Percentiles rank a stretch among this genome's conserved stretches.
Evolutionary conservation across 331 rosid species (phyloP).

Genomic region (Malus hybrid): DNA sequence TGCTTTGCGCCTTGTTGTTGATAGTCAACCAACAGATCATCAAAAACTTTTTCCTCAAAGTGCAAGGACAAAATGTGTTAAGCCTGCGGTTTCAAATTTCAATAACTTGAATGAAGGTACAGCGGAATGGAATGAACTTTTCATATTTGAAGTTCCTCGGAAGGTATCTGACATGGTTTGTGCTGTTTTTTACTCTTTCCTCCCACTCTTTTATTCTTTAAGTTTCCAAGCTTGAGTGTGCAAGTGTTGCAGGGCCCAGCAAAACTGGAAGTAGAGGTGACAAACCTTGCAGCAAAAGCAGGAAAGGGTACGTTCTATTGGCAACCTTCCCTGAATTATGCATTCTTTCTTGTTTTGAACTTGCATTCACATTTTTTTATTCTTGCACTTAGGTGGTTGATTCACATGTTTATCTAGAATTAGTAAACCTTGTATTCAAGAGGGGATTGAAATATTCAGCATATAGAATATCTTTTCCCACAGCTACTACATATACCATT

Average conservation of each 20-base stretch:
- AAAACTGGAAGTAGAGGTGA: conserved; percentile 88
- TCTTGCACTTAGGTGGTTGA: background rate
- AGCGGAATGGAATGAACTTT: conserved; percentile 89
- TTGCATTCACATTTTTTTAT: background rate
- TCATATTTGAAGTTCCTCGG: conserved; percentile 85
- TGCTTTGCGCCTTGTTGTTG: conserved; percentile 87
- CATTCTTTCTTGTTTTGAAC: conserved; percentile 6
- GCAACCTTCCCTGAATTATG: background rate
- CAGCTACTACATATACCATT: background rate
- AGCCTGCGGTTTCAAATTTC: conserved; percentile 48
- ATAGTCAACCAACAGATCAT: conserved; percentile 37
- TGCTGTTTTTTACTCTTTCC: background rate
- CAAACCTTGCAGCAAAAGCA: conserved; percentile 94
- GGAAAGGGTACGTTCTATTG: conserved; percentile 64
- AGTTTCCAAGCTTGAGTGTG: background rate
- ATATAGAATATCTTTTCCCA: background rate
- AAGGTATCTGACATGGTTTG: conserved; percentile 40
- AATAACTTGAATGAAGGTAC: conserved; percentile 45
- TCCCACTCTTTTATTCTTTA: background rate
- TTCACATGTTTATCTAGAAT: background rate
- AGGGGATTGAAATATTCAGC: background rate
- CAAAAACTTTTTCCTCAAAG: too few species aligned
- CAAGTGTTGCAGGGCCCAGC: conserved; percentile 64
- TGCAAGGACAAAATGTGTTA: conserved; percentile 80
- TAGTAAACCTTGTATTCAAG: background rate